Evolutionary conservation across 1,284 basidiomycete species (phyloP), one percentile per base, ranked within the genome.

Genomic region (Austroboletus rostrupii): DNA sequence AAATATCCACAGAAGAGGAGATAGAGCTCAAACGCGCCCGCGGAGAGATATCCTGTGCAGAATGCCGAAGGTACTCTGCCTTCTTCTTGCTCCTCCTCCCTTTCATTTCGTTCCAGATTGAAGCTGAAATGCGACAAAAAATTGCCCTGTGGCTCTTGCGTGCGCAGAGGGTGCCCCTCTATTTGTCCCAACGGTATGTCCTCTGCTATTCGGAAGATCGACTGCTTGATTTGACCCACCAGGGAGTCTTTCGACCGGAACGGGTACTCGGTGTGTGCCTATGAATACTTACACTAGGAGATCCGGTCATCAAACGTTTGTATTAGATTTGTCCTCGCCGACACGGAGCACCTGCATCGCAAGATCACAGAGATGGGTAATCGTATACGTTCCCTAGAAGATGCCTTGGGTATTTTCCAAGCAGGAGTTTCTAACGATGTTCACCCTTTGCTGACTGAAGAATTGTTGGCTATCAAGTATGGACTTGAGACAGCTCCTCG

Each of bases 281-380:
- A 29, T n/a, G 13, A 42, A 21, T 46, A 46, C 17, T n/a, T 35
- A 38, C 39, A 14, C 17, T 41, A 11, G 23, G 35, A 35, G 2
- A 35, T 31, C n/a, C 28, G 37, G 45, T 39, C 31, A 43, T 23
- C 26, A 23, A 47, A 36, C 10, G 2, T 43, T n/a, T 4, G 8
- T 45, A 32, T 10, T 42, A 75, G 85, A 49, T 85, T 85, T 52
- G 80, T 87, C 31, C 76, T 87, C 10, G 80, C 85, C 11, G 83
- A 86, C 55, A 87, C 85, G 7, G 79, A 83, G 40, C 79, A 85
- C 55, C 70, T 88, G 3, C 85, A 87, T 59, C 67, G 72, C 41
- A 86, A 84, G 65, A 85, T 88, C 28, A 69, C 74, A 2, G 81
- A 85, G 52, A 87, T 88, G 84, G 81, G 82, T 37, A 78, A 85